Conservation (phyloP, 495 filamentous ascomycete genomes). For the Pseudomonodictys pantanalensis region DNA sequence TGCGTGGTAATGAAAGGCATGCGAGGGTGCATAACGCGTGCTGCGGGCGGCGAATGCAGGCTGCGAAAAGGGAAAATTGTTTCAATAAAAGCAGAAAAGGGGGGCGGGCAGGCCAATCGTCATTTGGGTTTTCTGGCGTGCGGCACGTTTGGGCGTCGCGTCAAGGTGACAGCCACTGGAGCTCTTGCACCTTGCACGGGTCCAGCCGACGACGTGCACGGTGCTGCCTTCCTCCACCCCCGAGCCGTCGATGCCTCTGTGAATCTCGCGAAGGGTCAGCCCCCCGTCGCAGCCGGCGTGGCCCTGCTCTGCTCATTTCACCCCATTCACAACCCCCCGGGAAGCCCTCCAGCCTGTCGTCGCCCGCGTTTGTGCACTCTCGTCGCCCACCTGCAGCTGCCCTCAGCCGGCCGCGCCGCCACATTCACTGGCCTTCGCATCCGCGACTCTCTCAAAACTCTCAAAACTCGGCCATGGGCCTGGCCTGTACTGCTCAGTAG, state of each 20-base stretch:
- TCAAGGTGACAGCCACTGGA: background rate
- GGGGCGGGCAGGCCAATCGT: slow-evolving; percentile 15
- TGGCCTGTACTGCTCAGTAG: slow-evolving; percentile 2
- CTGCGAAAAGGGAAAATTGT: background rate
- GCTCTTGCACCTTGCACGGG: slow-evolving; percentile 4
- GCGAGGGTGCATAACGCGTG: background rate
- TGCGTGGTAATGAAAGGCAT: no score
- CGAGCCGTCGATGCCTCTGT: background rate
- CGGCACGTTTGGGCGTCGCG: background rate
- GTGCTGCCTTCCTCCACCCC: slow-evolving; percentile 7
- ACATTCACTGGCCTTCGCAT: no score
- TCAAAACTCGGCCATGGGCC: slow-evolving; percentile 1
- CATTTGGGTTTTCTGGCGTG: background rate
- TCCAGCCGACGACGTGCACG: slow-evolving; percentile 16
- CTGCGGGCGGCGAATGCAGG: background rate
- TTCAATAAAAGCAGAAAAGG: slow-evolving; percentile 23
- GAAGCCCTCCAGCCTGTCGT: background rate
- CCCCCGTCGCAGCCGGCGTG: background rate
- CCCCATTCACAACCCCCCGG: background rate
- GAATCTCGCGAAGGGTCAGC: slow-evolving; percentile 18
- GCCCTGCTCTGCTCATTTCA: slow-evolving; percentile 25
- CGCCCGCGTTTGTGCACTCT: background rate
- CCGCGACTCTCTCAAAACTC: slow-evolving; percentile 8
- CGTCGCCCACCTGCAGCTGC: background rate
- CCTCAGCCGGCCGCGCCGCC: slow-evolving; percentile 14